phyloP scores from a whole-genome alignment of 208 protist species.

The Trypanosoma lewisi region DNA sequence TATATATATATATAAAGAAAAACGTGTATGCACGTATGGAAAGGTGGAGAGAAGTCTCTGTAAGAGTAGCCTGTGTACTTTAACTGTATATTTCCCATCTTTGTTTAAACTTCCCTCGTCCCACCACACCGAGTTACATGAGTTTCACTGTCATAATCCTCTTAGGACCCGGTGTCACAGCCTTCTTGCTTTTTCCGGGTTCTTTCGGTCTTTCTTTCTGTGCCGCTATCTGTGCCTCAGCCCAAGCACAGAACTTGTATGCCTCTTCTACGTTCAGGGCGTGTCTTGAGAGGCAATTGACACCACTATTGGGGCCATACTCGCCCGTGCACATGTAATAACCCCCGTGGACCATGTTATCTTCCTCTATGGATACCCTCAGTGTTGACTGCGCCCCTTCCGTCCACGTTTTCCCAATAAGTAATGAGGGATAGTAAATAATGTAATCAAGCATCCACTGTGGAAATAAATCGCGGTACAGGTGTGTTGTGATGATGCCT shows the following conservation, averaged over 20 bases:
- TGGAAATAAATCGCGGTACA: conserved; percentile 84
- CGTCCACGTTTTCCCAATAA: conserved; percentile 81
- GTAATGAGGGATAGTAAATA: conserved; percentile 79
- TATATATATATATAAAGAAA: no score
- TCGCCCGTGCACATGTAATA: conserved; percentile 83
- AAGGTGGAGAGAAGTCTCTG: no score
- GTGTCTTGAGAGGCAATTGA: conserved; percentile 64
- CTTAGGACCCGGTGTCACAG: background rate
- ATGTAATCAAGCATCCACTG: conserved; percentile 61
- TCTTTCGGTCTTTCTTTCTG: conserved; percentile 10
- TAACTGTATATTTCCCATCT: no score
- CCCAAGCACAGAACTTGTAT: conserved; percentile 48
- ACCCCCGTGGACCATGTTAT: conserved; percentile 59
- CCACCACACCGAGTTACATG: background rate
- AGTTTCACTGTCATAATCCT: conserved; percentile 21
- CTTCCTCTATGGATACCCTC: conserved; percentile 46
- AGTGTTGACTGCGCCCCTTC: conserved; percentile 77
- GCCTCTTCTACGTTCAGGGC: conserved; percentile 33
- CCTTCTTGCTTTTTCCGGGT: background rate
- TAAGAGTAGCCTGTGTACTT: no score
- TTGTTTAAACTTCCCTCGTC: background rate
- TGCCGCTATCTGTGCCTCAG: conserved; percentile 34
- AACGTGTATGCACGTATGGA: no score
- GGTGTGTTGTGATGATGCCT: conserved; percentile 68
- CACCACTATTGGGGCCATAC: conserved; percentile 55